Conservation (phyloP, 1,284 basidiomycete species). For the Phenoliferia sp. region DNA sequence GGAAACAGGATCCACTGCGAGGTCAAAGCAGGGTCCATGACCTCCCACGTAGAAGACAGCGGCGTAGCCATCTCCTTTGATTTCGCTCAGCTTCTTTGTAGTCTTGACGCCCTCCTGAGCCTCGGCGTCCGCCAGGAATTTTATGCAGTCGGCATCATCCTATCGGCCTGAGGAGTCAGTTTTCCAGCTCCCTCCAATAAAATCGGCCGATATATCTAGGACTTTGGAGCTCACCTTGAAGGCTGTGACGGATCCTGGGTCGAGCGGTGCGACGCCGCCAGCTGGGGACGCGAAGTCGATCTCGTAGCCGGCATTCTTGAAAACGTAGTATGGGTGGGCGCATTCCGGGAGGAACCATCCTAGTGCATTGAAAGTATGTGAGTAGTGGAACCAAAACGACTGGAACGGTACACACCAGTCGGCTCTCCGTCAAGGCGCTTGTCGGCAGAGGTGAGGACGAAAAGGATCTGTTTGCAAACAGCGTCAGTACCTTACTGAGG, state of each 20-base stretch:
- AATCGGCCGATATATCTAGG: too few relatives aligned
- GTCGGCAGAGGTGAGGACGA: conserved; percentile 67
- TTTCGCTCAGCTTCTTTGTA: conserved; percentile 59
- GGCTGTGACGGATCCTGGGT: conserved; percentile 57
- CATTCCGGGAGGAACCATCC: conserved; percentile 58
- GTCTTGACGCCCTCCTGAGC: conserved; percentile 57
- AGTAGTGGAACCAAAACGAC: neutral
- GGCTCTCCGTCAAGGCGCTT: conserved; percentile 55
- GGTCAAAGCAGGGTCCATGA: conserved; percentile 48
- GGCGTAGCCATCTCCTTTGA: conserved; percentile 59
- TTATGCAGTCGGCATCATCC: conserved; percentile 53
- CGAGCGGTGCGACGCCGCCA: conserved; percentile 68
- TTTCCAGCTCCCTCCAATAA: conserved; percentile 8
- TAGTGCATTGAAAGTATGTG: neutral
- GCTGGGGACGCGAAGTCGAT: conserved; percentile 67
- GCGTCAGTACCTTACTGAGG: too few relatives aligned
- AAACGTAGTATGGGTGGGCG: conserved; percentile 71
- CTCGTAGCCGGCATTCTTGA: conserved; percentile 52
- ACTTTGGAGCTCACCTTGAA: conserved; percentile 32
- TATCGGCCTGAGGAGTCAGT: conserved; percentile 39
- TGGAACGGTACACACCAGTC: conserved; percentile 50
- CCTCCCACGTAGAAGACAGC: conserved; percentile 74
- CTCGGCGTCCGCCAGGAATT: conserved; percentile 59
- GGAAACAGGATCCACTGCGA: conserved; percentile 57
- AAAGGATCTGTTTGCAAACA: conserved; percentile 50